Percentiles rank a stretch among this genome's conserved stretches.
These are phyloP conservation scores for Eucalyptus regnans DNA, from an alignment of 345 rosid species.

Conservation along the genomic window DNA sequence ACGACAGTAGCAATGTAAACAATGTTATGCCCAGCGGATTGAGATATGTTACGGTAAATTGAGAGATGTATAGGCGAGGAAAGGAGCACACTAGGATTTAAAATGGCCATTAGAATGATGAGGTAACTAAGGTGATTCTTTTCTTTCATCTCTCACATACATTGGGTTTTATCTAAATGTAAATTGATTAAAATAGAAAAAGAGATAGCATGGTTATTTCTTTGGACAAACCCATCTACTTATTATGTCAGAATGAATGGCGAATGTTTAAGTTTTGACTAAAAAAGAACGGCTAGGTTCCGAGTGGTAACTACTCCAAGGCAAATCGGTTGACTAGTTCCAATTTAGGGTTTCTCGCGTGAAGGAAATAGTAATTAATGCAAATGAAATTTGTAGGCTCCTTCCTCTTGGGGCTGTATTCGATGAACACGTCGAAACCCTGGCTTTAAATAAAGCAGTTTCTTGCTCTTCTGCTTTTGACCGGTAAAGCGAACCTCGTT, in stretches of 20 bases:
- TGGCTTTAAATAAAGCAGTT: not conserved
- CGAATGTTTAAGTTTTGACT: not conserved
- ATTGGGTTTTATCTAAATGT: not conserved
- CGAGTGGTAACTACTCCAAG: not conserved
- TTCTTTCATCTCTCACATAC: not conserved
- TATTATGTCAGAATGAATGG: not conserved
- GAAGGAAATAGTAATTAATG: not conserved
- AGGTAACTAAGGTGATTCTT: not conserved
- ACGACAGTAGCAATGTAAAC: not conserved
- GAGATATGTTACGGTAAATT: not conserved
- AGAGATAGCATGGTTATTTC: not conserved
- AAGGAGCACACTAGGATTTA: not conserved
- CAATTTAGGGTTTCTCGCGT: not conserved
- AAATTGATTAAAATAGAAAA: not conserved
- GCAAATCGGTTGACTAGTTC: not conserved
- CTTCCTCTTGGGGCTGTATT: not conserved
- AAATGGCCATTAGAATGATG: not conserved
- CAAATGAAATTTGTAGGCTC: not conserved
- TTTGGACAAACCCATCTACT: not conserved
- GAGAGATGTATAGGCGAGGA: not conserved
- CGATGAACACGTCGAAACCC: not conserved
- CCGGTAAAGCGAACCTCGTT: not conserved
- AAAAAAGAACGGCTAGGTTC: not conserved
- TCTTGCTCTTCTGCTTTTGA: not conserved
- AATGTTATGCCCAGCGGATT: not conserved